Conservation (phyloP, 2,329 filamentous ascomycete genomes). For the Curvularia lunata region DNA sequence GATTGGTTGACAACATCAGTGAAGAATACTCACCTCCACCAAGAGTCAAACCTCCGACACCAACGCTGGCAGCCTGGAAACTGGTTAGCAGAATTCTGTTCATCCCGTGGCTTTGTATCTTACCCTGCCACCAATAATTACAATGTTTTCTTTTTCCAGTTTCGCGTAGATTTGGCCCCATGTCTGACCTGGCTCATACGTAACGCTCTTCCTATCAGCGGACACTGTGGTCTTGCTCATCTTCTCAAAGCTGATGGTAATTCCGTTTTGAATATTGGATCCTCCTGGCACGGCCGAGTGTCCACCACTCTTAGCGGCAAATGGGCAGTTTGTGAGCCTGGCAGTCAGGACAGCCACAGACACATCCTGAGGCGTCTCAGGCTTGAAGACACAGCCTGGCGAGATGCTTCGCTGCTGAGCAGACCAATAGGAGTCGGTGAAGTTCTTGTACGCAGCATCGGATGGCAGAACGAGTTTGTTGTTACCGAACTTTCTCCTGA, state of each 20-base stretch:
- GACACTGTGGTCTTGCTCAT: conserved; percentile 38
- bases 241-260: conserved; percentile 52
- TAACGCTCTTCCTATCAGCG: conserved; percentile 32
- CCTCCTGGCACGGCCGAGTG: conserved; percentile 51
- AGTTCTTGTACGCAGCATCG: conserved; percentile 26
- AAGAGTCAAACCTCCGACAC: conserved; percentile 32
- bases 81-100: neutral
- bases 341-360: conserved; percentile 23
- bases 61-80: conserved; percentile 23
- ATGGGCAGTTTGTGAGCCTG: conserved; percentile 40
- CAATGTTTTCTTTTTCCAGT: conserved; percentile 31
- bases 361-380: conserved; percentile 17
- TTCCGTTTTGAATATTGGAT: conserved; percentile 51
- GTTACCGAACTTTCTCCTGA: conserved; percentile 27
- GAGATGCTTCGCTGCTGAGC: conserved; percentile 21
- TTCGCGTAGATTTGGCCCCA: conserved; percentile 47
- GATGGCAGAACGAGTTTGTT: conserved; percentile 19
- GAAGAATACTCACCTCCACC: conserved; percentile 26
- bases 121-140: conserved; percentile 42
- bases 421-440: conserved; percentile 25
- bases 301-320: conserved; percentile 55
- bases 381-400: conserved; percentile 28
- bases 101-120: neutral
- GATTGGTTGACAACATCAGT: neutral
- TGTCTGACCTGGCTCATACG: conserved; percentile 43